These are phyloP conservation scores for Diaporthe longicolla DNA, from an alignment of 2,329 filamentous ascomycete genomes.

Conservation along the genomic window DNA sequence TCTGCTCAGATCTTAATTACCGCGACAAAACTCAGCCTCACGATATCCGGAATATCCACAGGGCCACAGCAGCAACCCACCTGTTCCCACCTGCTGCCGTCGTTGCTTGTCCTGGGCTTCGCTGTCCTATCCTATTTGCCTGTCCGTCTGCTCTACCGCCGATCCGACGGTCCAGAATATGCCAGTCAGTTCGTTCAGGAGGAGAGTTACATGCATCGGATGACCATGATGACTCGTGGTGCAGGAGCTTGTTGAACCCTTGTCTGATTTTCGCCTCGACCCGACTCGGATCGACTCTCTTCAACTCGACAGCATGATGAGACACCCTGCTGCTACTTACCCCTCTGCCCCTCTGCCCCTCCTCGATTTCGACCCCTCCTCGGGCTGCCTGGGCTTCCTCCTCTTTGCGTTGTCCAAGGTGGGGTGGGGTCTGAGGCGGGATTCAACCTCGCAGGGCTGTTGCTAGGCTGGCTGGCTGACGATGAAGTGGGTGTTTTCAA, in stretches of 20 bases:
- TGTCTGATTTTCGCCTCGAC: neutral
- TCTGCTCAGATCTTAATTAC: slow-evolving; percentile 29
- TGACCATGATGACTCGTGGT: slow-evolving; percentile 30
- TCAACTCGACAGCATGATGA: slow-evolving; percentile 18
- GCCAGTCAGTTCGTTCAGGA: neutral
- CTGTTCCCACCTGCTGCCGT: neutral
- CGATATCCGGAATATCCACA: slow-evolving; percentile 14
- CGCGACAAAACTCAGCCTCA: slow-evolving; percentile 30
- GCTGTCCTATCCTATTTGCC: neutral
- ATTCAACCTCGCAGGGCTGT: neutral
- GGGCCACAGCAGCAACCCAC: too few relatives aligned
- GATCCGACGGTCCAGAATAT: neutral
- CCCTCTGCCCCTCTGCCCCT: slow-evolving; percentile 13
- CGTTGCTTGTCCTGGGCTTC: neutral
- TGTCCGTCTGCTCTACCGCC: neutral
- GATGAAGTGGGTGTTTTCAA: slow-evolving; percentile 13
- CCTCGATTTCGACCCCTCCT: neutral
- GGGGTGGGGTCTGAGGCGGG: slow-evolving; percentile 4
- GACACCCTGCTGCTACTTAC: neutral
- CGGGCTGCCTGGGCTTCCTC: neutral
- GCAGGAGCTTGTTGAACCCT: neutral
- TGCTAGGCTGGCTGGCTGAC: slow-evolving; percentile 17
- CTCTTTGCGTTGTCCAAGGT: slow-evolving; percentile 14
- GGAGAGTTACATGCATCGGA: slow-evolving; percentile 2
- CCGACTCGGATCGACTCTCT: slow-evolving; percentile 2